Evolutionary conservation across 768 basidiomycete species (phyloP), one percentile per base, ranked within the genome.

Genomic region (Leccinum broughii): DNA sequence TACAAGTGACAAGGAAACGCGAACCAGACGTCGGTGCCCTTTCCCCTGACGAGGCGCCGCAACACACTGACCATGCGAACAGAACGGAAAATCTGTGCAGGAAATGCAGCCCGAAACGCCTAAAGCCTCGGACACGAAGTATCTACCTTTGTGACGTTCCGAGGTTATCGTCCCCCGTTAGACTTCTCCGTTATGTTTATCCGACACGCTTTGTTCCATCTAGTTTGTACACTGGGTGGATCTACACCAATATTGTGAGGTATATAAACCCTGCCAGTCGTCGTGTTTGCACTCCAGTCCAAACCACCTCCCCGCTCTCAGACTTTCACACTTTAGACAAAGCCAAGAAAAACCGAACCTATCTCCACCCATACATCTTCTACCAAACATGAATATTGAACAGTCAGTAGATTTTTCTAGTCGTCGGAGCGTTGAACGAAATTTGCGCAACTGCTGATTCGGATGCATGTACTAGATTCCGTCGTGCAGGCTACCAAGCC

Each of bases 401-500:
- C 49, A 60, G 62, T 63, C 17, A 15, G 62, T 56, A 22, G 1
- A 14, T 26, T 48, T 7, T 34, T 34, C 3, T 28, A 2, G 28
- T 5, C 51, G 17, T n/a, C 4, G 51, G 51, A 30, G 17, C 5
- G 8, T 17, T n/a, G 32, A 15, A n/a, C 10, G 15, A 6, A 22
- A 53, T n/a, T 24, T 13, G 22, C 14, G 24, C 22, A 54, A 7
- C 2, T 28, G 10, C 51, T 61, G 35, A 61, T 28, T 13, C 10
- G 22, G 37, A 39, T 24, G n/a, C 4, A 49, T 44, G 11, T n/a
- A 92, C 51, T 3, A 52, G 90, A 66, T 93, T 95, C 72, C 83
- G 92, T 55, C 88, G 84, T 67, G 89, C 90, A 46, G 93, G 91
- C 48, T 92, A 95, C 72, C 84, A 87, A 58, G 92, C 92, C 14